Conservation (phyloP, 2,329 filamentous ascomycete species). For the Xylariales sp. region DNA sequence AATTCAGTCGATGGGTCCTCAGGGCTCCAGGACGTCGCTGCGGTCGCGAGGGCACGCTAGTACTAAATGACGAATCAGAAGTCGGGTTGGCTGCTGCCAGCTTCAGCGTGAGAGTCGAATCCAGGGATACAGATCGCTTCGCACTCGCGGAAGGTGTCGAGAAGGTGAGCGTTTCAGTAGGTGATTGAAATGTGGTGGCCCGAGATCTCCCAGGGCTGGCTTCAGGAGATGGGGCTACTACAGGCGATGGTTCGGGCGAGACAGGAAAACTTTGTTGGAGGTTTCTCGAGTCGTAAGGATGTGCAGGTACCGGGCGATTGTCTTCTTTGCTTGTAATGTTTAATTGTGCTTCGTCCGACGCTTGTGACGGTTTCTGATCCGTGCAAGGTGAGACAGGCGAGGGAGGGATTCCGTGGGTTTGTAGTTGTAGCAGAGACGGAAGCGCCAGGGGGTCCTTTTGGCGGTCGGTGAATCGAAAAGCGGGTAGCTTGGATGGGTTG, state of each 20-base stretch:
- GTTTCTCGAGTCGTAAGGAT: conserved; percentile 9
- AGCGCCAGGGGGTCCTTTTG: conserved; percentile 30
- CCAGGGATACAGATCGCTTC: conserved; percentile 34
- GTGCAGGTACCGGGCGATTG: conserved; percentile 15
- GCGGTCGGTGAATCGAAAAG: conserved; percentile 50
- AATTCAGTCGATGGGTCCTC: conserved; percentile 10
- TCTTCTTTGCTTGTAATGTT: conserved; percentile 12
- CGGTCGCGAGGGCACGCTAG: conserved; percentile 24
- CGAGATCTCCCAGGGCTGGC: conserved; percentile 25
- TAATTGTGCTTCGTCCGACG: conserved; percentile 17
- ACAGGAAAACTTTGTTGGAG: conserved; percentile 18
- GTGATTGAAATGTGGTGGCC: conserved; percentile 32
- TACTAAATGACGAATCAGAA: conserved; percentile 21
- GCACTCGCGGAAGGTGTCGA: conserved; percentile 17
- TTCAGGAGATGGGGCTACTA: conserved; percentile 27
- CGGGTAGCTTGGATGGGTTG: conserved; percentile 51
- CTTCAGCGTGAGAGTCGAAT: conserved; percentile 18
- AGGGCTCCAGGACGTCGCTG: conserved; percentile 28
- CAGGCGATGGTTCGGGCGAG: conserved; percentile 17
- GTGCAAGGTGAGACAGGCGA: conserved; percentile 34
- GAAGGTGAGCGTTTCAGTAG: conserved; percentile 19
- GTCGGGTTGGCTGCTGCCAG: conserved; percentile 16
- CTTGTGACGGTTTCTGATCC: conserved; percentile 16
- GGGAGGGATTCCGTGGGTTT: conserved; percentile 26
- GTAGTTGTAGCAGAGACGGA: conserved; percentile 27